Evolutionary conservation across 306 rosid species (phyloP).

Genomic region (Begonia loranthoides): DNA sequence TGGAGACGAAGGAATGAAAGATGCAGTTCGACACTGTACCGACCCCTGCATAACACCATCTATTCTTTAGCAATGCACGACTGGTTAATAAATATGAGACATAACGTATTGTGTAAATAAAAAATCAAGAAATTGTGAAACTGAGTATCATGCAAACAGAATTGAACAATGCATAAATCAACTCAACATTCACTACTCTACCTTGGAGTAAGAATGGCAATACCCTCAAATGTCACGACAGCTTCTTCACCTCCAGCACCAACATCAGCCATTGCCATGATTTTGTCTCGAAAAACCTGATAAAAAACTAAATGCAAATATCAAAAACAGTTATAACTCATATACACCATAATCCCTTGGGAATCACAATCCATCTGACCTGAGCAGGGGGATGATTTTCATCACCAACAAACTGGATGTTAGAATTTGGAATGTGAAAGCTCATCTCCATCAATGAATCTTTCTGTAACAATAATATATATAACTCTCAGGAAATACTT

Average conservation of each 20-base stretch:
- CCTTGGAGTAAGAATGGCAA: slow-evolving; percentile 99
- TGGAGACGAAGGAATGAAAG: slow-evolving; percentile 85
- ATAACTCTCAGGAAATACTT: slow-evolving; percentile 1
- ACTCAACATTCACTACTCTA: slow-evolving; percentile 16
- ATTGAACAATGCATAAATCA: neutral
- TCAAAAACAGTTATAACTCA: slow-evolving; percentile 12
- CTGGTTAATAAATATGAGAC: neutral
- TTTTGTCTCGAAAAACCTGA: slow-evolving; percentile 92
- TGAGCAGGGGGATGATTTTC: slow-evolving; percentile 91
- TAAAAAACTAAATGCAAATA: slow-evolving; percentile 8
- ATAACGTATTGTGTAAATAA: too few species aligned
- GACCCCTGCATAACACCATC: slow-evolving; percentile 55
- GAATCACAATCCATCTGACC: slow-evolving; percentile 28
- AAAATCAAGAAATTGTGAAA: too few species aligned
- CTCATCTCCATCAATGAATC: slow-evolving; percentile 98
- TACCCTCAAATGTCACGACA: slow-evolving; percentile 93
- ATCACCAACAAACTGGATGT: slow-evolving; percentile 95
- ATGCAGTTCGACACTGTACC: slow-evolving; percentile 93
- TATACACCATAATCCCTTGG: neutral
- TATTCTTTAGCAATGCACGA: slow-evolving; percentile 12
- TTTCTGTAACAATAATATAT: slow-evolving; percentile 44
- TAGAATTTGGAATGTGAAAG: slow-evolving; percentile 92
- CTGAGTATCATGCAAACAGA: neutral
- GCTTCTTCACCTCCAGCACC: slow-evolving; percentile 92
- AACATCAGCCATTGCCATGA: slow-evolving; percentile 91